A percentile compares a stretch with the other conserved stretches of the same genome.
Evolutionary conservation across 108 stramenopile species (phyloP).

Genomic region (Thalassiosira profunda): DNA sequence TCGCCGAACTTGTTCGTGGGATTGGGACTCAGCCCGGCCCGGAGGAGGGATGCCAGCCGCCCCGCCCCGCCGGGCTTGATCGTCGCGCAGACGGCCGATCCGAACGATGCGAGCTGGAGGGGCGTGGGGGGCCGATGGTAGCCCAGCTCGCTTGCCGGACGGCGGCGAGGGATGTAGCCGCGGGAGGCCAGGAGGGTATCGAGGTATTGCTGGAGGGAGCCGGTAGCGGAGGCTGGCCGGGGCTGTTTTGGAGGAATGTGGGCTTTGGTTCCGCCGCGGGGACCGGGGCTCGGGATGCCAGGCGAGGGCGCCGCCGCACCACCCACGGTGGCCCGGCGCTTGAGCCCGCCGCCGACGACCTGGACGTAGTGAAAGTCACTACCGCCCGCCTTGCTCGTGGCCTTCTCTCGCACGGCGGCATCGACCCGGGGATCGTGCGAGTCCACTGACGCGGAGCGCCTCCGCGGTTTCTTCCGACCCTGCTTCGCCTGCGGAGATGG

Average conservation of each 20-base stretch:
- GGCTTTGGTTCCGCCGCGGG: neutral
- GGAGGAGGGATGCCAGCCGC: conserved; percentile 31
- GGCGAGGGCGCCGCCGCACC: too few species aligned
- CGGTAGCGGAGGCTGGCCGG: neutral
- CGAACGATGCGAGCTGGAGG: conserved; percentile 46
- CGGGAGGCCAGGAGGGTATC: conserved; percentile 24
- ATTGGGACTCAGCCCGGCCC: conserved; percentile 40
- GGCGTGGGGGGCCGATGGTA: conserved; percentile 34
- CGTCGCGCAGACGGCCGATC: conserved; percentile 33
- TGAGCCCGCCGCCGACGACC: conserved; percentile 22
- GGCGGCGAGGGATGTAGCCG: conserved; percentile 19
- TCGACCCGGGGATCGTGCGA: too few species aligned
- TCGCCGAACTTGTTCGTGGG: conserved; percentile 52
- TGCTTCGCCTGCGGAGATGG: neutral
- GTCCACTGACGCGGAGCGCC: neutral
- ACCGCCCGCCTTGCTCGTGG: neutral
- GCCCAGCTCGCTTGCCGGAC: conserved; percentile 24
- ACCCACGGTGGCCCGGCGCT: too few species aligned
- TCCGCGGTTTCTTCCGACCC: neutral
- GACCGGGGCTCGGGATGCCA: neutral
- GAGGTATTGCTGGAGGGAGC: conserved; percentile 28
- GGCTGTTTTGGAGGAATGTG: neutral
- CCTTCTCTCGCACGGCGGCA: too few species aligned
- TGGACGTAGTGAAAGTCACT: conserved; percentile 14
- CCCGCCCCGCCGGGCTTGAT: conserved; percentile 32